Base-by-base conservation (phyloP, 2,329 filamentous ascomycete species). In the Hypoxylon sp. region DNA sequence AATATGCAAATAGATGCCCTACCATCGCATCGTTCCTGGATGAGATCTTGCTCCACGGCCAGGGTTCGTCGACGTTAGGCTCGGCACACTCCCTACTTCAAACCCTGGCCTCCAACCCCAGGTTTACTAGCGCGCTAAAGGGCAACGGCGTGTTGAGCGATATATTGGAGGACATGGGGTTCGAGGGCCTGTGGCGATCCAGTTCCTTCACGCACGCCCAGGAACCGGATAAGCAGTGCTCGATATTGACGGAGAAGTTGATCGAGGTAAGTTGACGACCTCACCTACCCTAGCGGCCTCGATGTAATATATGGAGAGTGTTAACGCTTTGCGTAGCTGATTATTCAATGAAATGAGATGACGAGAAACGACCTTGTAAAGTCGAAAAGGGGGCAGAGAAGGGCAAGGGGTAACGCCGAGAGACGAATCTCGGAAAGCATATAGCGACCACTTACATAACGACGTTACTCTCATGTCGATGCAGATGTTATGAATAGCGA, bases 21-120 rank as follows among this genome's bases (percentile, higher is more conserved):
- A 81, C 82, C 2, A 80, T 89, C 43, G 77, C 82, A 6, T 75
- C 79, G 1, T 79, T 88, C 18, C 75, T 89, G 0, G 85, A 89
- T 61, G 83, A 87, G 42, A 78, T 88, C 1, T 73, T 89, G 49
- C 69, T 84, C n/a, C 83, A 86, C 64, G 86, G 85, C 43, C 87
- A 89, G 65, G 87, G 85, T 68, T 77, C 82, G 3, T 73, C 75
- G 1, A 85, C 86, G 1, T 73, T 89, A 4, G 81, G 84, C 66
- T 80, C 85, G 6, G 87, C 86, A 1, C 86, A 89, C 62, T 74
- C 76, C 23, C 74, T 90, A 37, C 75, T 89, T 38, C 80, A 83
- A 50, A 85, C 82, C 4, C 71, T 89, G 9, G 84, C 83, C 18
- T 80, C 80, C 1, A 82, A 83, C 50, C 73, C 76, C 2, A 79